Base-by-base conservation (phyloP, 106 monocot genomes). In the Phalaenopsis aphrodite region DNA sequence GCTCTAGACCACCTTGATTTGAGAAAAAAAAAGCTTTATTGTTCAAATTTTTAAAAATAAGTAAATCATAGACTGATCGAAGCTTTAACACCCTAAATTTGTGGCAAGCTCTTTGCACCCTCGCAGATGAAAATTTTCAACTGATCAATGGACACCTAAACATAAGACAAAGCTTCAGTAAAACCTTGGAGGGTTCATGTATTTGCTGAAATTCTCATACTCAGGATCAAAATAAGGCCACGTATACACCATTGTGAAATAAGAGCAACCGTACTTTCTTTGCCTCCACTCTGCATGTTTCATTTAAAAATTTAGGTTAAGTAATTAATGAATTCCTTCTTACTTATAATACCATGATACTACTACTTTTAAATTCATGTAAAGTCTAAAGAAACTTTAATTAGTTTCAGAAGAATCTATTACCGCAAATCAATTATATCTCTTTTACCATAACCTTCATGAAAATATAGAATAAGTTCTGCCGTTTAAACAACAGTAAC, bases 171-270 rank as follows among this genome's bases (percentile, higher is more conserved):
- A 52, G 19, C 17, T 68, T 8, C 68, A 78, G 78, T 79, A 72
- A 61, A 49, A 92, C 93, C 95, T 93, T 74, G 95, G 95, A 24
- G 95, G 95, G 75, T 93, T 96, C 55, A 96, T 92, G 10, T 83
- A 68, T 79, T 91, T 91, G 81, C 84, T 96, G 79, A 86, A 87
- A 81, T 90, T 88, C 64, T 96, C 96, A 77, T 96, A 96, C 47
- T 96, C 96, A 14, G 96, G 96, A 82, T 96, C 96, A 39, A 96
- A 96, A 77, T 96, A 93, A 66, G 96, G 93, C 88, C 87, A 82
- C 87, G 85, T 91, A 56, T 78, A 45, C 23, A 75, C 61, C 55
- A 75, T 75, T 10, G 23, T 75, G 23, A 47, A 75, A 42, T 47
- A 48, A 2, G 1, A 75, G 42, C 75, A 75, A 75, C 8, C 21